Evolutionary conservation across 2,329 filamentous ascomycete genomes (phyloP).

Genomic region (Orbilia blumenaviensis): DNA sequence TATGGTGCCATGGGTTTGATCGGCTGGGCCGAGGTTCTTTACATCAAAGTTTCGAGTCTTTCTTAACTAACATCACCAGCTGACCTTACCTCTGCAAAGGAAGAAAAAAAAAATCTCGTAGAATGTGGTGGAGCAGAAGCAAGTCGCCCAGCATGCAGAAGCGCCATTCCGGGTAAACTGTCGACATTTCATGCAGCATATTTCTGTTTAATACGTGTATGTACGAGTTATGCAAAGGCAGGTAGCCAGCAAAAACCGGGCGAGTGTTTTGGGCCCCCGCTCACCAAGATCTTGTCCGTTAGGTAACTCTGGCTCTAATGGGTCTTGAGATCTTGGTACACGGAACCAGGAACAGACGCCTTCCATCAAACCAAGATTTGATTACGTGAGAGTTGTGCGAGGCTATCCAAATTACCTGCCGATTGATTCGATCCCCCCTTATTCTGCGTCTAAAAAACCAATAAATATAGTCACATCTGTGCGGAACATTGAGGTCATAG

Average conservation of each 20-base stretch:
- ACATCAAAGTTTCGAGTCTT: background rate
- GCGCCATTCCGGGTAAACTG: conserved; percentile 14
- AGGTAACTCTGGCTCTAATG: background rate
- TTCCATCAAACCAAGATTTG: background rate
- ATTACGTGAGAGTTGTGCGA: background rate
- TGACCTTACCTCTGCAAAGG: background rate
- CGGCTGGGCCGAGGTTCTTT: background rate
- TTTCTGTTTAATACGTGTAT: background rate
- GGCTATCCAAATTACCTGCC: too few relatives aligned
- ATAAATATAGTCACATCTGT: too few relatives aligned
- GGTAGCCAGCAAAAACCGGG: too few relatives aligned
- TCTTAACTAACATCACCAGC: background rate
- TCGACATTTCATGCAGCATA: conserved; percentile 9
- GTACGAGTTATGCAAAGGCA: background rate
- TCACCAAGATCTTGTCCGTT: conserved; percentile 1
- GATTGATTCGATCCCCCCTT: too few relatives aligned
- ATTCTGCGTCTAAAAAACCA: too few relatives aligned
- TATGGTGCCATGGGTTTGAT: background rate
- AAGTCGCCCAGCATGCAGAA: background rate
- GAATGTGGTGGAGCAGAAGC: background rate
- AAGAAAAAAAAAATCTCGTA: background rate
- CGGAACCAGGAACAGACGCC: background rate
- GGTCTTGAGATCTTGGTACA: conserved; percentile 5
- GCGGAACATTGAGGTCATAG: conserved; percentile 4
- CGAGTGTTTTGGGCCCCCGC: background rate